A percentile compares a stretch with the other conserved stretches of the same genome.
phyloP scores from a whole-genome alignment of 768 basidiomycete genomes.

The Rhizopogon salebrosus region DNA sequence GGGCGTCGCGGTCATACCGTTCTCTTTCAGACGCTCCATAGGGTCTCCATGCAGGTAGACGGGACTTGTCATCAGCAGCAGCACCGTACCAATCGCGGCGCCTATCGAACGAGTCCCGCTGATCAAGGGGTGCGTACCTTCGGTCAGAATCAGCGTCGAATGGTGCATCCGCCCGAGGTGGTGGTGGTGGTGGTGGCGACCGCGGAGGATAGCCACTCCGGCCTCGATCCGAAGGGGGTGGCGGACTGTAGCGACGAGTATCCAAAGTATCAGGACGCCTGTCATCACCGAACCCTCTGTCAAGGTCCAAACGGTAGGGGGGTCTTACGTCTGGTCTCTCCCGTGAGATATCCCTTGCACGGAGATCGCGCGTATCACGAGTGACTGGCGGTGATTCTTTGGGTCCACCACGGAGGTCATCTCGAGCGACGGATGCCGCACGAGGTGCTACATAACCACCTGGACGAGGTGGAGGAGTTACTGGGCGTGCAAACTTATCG shows the following conservation, averaged over 20 bases:
- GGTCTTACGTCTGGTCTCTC: constrained; percentile 27
- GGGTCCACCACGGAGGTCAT: constrained; percentile 27
- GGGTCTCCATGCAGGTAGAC: constrained; percentile 22
- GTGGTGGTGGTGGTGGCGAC: no score
- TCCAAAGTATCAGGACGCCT: constrained; percentile 32
- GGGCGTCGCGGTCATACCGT: constrained; percentile 32
- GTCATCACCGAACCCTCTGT: constrained; percentile 30
- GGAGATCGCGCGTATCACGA: constrained; percentile 24
- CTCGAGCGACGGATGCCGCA: constrained; percentile 26
- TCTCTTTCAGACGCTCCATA: constrained; percentile 34
- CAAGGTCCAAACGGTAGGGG: constrained; percentile 35
- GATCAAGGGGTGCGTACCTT: constrained; percentile 21
- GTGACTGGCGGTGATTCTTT: constrained; percentile 15
- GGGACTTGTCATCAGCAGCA: constrained; percentile 37
- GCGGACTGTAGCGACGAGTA: constrained; percentile 28
- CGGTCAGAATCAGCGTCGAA: constrained; percentile 31
- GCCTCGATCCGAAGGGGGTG: constrained; percentile 30
- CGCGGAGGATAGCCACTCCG: constrained; percentile 27
- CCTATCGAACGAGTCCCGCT: constrained; percentile 28
- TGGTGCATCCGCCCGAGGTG: constrained; percentile 19
- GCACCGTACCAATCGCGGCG: constrained; percentile 26
- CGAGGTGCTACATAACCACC: constrained; percentile 12
- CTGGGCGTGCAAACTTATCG: constrained; percentile 13
- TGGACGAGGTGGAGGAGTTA: constrained; percentile 9
- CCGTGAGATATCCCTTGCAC: constrained; percentile 30